Percentiles rank a stretch among this genome's conserved stretches.
phyloP scores from a whole-genome alignment of 805 yeast genomes.

The Saccharomycopsis oosterbeekiorum region DNA sequence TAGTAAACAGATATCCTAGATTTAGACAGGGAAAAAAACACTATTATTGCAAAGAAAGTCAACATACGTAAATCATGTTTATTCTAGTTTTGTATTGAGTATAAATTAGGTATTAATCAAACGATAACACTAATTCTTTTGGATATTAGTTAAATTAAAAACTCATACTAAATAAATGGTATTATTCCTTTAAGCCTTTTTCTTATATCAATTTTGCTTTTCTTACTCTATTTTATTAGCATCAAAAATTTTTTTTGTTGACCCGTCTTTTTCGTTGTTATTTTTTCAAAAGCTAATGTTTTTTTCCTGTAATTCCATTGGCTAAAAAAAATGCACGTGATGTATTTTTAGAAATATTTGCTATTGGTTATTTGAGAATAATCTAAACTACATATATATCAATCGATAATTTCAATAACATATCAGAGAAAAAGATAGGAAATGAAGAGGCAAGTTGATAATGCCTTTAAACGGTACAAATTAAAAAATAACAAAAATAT shows the following conservation, averaged over 20 bases:
- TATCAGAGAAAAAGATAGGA: too few relatives aligned
- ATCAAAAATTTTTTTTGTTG: not conserved
- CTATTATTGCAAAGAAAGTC: not conserved
- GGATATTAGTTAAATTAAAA: not conserved
- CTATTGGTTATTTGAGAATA: too few relatives aligned
- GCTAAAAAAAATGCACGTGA: not conserved
- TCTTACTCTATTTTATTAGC: not conserved
- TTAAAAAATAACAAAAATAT: not conserved
- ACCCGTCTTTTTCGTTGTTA: not conserved
- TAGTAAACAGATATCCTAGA: not conserved
- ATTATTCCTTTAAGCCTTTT: not conserved
- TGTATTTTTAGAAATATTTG: too few relatives aligned
- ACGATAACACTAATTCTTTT: not conserved
- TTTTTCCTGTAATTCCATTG: not conserved
- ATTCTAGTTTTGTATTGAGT: not conserved
- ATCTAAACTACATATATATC: too few relatives aligned
- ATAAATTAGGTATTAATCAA: not conserved
- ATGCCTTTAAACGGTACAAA: too few relatives aligned
- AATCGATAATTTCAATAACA: too few relatives aligned
- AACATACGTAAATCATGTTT: not conserved
- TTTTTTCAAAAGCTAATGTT: not conserved
- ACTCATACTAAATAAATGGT: not conserved
- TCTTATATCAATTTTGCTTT: not conserved
- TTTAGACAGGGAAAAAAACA: not conserved
- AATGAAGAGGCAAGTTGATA: too few relatives aligned